A percentile compares a stretch with the other conserved stretches of the same genome.
Evolutionary conservation across 306 rosid genomes (phyloP).

Genomic region (Prosopis cineraria): DNA sequence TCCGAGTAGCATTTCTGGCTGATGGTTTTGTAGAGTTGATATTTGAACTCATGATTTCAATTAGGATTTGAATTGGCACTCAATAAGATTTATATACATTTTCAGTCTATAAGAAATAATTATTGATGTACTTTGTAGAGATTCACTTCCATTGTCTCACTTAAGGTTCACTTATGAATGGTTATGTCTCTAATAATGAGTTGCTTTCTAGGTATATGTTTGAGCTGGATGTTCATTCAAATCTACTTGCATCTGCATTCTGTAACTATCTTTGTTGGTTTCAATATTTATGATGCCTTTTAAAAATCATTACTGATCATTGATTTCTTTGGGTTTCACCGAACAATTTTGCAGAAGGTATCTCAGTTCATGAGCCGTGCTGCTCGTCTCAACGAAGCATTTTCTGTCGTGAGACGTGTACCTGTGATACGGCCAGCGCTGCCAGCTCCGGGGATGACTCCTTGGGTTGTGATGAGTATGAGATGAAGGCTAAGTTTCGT

Average conservation of each 20-base stretch:
- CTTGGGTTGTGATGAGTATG: constrained; percentile 90
- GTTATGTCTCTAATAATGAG: neutral
- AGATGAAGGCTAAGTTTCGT: constrained; percentile 51
- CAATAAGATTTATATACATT: neutral
- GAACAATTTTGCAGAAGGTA: constrained; percentile 68
- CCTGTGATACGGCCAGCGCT: constrained; percentile 86
- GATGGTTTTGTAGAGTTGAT: constrained; percentile 18
- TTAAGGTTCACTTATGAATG: neutral
- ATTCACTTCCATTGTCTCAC: neutral
- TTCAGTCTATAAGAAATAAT: neutral
- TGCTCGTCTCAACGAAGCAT: constrained; percentile 94
- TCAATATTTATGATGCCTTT: constrained; percentile 3
- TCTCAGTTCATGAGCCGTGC: constrained; percentile 80
- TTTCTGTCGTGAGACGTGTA: constrained; percentile 88
- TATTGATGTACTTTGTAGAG: neutral
- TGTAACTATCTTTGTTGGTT: neutral
- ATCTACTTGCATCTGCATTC: neutral
- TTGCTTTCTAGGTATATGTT: neutral
- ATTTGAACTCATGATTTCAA: neutral
- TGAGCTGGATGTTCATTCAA: neutral
- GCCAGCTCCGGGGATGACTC: constrained; percentile 70
- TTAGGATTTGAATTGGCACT: neutral
- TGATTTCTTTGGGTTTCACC: constrained; percentile 12
- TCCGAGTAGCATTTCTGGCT: neutral
- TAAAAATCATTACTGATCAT: neutral